Conservation (phyloP, 805 yeast species). For the Saccharomycopsis fibuligera region DNA sequence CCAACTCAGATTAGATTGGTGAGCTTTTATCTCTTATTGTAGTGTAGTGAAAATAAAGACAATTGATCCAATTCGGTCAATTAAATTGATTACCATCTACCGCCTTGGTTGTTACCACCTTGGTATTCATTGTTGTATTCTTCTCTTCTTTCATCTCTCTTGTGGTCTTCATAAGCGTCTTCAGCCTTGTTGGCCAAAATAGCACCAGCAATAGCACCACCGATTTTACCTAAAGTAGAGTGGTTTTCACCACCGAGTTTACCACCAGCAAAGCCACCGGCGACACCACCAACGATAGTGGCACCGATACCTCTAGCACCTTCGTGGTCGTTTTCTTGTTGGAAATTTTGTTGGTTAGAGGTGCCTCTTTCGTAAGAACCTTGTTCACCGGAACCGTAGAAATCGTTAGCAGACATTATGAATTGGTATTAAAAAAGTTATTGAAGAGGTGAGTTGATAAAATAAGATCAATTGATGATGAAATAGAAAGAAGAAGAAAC, state of each 20-base stretch:
- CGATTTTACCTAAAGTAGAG: conserved; percentile 38
- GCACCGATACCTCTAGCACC: conserved; percentile 39
- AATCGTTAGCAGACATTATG: conserved; percentile 53
- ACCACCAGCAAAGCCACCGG: conserved; percentile 48
- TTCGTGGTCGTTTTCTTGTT: conserved; percentile 23
- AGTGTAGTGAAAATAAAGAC: too few relatives aligned
- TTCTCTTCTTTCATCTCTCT: conserved; percentile 19
- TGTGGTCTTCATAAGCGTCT: conserved; percentile 31
- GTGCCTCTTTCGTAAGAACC: conserved; percentile 25
- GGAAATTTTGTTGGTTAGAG: conserved; percentile 10
- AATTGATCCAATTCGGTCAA: too few relatives aligned
- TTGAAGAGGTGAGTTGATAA: not conserved
- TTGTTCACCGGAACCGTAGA: conserved; percentile 41
- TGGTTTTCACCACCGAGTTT: conserved; percentile 34
- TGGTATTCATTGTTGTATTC: conserved; percentile 14
- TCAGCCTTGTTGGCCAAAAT: conserved; percentile 45
- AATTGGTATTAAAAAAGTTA: not conserved
- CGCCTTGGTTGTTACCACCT: conserved; percentile 14
- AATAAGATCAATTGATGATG: not conserved
- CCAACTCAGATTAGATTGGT: too few relatives aligned
- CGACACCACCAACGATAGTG: conserved; percentile 44
- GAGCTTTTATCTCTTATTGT: too few relatives aligned
- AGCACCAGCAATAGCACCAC: conserved; percentile 54
- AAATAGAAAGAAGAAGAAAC: not conserved
- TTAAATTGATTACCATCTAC: conserved; percentile 15